Evolutionary conservation across 177 flowering plant genomes (phyloP).

Genomic region (Tripterygium wilfordii): DNA sequence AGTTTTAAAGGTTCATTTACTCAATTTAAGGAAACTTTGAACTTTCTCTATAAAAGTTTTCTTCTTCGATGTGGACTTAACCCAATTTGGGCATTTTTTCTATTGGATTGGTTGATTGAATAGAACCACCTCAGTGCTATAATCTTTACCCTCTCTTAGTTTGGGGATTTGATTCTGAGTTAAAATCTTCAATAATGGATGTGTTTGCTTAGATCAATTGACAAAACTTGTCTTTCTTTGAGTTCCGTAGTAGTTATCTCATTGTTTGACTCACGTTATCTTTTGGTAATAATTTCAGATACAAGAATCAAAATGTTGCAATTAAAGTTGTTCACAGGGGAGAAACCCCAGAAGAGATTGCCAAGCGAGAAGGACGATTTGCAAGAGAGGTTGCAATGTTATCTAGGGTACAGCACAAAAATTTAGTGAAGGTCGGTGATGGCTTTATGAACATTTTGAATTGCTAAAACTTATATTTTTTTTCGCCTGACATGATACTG

Average conservation of each 20-base stretch:
- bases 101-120: too few relatives aligned
- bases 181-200: background rate
- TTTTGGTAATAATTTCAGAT: constrained; percentile 15
- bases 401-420: constrained; percentile 74
- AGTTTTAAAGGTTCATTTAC: background rate
- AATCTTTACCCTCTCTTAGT: too few relatives aligned
- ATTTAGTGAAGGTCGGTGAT: constrained; percentile 60
- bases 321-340: constrained; percentile 37
- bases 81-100: too few relatives aligned
- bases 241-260: background rate
- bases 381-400: constrained; percentile 69
- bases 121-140: too few relatives aligned
- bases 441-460: too few relatives aligned
- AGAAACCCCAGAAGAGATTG: constrained; percentile 43
- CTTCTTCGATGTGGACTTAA: too few relatives aligned
- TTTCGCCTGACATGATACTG: too few relatives aligned
- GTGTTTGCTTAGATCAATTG: constrained; percentile 1
- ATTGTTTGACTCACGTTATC: background rate
- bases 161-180: too few relatives aligned
- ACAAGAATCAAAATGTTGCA: constrained; percentile 41
- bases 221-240: background rate
- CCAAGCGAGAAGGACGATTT: constrained; percentile 38
- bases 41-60: too few relatives aligned
- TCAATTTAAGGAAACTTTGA: background rate
- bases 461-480: too few relatives aligned